Conservation (phyloP, 257 asterid species). For the Capsicum pubescens region DNA sequence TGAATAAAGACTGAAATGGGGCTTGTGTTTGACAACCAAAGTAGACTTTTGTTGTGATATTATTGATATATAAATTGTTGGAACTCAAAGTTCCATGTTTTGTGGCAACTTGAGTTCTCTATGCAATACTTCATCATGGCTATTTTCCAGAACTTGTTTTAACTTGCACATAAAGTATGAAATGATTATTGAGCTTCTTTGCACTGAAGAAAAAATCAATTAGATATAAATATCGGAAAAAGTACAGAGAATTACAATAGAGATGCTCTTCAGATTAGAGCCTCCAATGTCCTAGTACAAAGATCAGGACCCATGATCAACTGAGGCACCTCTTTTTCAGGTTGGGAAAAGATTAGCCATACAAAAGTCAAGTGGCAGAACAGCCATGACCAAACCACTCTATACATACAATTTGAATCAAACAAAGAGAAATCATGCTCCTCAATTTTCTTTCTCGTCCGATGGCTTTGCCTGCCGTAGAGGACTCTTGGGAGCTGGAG, state of each 20-base stretch:
- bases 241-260: slow-evolving; percentile 12
- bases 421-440: slow-evolving; percentile 30
- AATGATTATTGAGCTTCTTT: not conserved
- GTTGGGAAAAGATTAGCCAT: slow-evolving; percentile 24
- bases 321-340: slow-evolving; percentile 20
- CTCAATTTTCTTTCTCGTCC: slow-evolving; percentile 70
- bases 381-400: slow-evolving; percentile 2
- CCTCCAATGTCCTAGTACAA: not conserved
- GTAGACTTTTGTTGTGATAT: not conserved
- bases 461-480: slow-evolving; percentile 41
- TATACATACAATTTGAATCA: not conserved
- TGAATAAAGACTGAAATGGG: not conserved
- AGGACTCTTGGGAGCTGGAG: slow-evolving; percentile 52
- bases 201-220: not conserved
- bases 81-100: not conserved
- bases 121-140: not conserved
- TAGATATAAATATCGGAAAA: not conserved
- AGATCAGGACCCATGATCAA: slow-evolving; percentile 31
- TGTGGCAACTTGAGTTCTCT: too few species aligned
- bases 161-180: not conserved
- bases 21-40: not conserved
- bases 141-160: not conserved
- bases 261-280: slow-evolving; percentile 26
- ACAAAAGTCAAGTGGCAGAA: slow-evolving; percentile 17
- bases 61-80: not conserved